A percentile compares a stretch with the other conserved stretches of the same genome.
phyloP scores from a whole-genome alignment of 805 yeast genomes.

The Soucietia sequanensis region DNA sequence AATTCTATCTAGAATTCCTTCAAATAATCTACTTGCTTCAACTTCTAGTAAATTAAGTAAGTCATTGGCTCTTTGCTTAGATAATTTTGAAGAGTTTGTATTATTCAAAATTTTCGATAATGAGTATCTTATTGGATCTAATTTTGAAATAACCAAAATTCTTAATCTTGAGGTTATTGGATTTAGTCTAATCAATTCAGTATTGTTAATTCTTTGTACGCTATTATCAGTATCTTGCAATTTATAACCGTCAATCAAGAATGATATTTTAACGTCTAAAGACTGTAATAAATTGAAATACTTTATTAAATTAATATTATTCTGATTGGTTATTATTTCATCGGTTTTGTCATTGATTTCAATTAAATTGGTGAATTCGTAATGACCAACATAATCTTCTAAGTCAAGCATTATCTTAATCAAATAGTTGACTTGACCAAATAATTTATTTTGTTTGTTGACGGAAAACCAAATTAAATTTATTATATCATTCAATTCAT shows the following conservation, averaged over 20 bases:
- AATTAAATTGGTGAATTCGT: conserved; percentile 14
- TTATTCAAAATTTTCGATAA: conserved; percentile 4
- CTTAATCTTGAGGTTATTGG: conserved; percentile 35
- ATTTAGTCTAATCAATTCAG: conserved; percentile 31
- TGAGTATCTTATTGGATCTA: conserved; percentile 16
- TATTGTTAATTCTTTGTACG: conserved; percentile 18
- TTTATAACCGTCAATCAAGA: conserved; percentile 35
- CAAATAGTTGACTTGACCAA: conserved; percentile 37
- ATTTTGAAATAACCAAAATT: conserved; percentile 23
- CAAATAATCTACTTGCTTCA: conserved; percentile 38
- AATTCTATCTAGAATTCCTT: conserved; percentile 36
- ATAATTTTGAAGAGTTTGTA: not conserved
- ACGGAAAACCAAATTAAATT: conserved; percentile 36
- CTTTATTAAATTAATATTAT: conserved; percentile 11
- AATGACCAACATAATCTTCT: conserved; percentile 38
- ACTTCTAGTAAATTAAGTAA: conserved; percentile 25
- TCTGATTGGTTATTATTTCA: conserved; percentile 3
- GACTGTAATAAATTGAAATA: conserved; percentile 29
- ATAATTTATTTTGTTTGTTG: conserved; percentile 17
- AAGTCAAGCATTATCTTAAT: conserved; percentile 35
- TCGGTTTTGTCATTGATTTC: not conserved
- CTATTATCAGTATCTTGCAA: conserved; percentile 3
- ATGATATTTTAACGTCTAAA: conserved; percentile 29
- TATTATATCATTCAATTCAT: conserved; percentile 23
- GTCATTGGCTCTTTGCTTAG: conserved; percentile 6